Evolutionary conservation across 257 asterid genomes (phyloP).

Genomic region (Lycium ferocissimum): DNA sequence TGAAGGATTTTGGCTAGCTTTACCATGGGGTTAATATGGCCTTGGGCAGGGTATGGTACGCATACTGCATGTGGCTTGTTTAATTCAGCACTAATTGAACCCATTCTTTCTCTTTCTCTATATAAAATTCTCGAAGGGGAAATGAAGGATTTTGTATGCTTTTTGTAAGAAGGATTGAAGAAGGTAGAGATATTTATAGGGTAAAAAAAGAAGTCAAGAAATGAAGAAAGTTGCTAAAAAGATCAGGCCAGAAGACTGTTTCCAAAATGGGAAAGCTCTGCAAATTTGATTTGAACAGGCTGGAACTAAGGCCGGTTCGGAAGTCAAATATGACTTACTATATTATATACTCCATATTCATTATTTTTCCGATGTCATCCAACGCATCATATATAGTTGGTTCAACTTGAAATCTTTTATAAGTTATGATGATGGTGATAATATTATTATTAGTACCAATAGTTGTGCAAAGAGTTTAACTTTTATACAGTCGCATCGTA

Average conservation of each 20-base stretch:
- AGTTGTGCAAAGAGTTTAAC: no score
- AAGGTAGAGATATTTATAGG: background rate
- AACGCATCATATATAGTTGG: no score
- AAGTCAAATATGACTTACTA: background rate
- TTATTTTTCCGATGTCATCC: no score
- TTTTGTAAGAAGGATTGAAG: background rate
- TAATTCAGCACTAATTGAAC: background rate
- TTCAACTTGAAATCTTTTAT: no score
- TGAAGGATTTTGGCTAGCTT: background rate
- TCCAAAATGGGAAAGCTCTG: background rate
- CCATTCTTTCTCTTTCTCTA: background rate
- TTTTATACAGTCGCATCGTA: no score
- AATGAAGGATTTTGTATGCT: background rate
- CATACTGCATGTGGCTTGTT: background rate
- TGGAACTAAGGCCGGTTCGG: background rate
- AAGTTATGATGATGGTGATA: no score
- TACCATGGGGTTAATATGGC: constrained; percentile 25
- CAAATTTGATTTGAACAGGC: background rate
- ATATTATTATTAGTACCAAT: no score
- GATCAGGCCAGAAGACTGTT: background rate
- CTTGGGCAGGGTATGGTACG: constrained; percentile 27
- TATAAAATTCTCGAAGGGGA: background rate
- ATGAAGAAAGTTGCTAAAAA: background rate
- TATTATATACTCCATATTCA: no score
- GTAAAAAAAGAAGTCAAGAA: background rate